phyloP scores from a whole-genome alignment of 2,329 filamentous ascomycete species.

The Botrytis tulipae region DNA sequence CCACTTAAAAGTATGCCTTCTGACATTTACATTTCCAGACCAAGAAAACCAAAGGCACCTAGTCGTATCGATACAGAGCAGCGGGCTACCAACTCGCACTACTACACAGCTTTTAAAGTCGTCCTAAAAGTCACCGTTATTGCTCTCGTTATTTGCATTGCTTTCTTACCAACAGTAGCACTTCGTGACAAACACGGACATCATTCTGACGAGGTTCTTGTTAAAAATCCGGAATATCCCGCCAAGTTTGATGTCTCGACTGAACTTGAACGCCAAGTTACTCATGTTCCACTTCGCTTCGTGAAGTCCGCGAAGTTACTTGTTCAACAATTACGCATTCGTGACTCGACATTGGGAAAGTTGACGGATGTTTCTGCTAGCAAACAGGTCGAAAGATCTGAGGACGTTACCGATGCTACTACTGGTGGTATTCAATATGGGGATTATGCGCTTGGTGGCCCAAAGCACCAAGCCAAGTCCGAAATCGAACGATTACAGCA shows the following conservation, averaged over 20 bases:
- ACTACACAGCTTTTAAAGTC: conserved; percentile 11
- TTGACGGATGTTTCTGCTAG: neutral
- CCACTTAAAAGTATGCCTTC: neutral
- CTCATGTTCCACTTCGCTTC: conserved; percentile 3
- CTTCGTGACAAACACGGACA: neutral
- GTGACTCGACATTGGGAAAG: neutral
- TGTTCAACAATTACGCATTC: conserved; percentile 2
- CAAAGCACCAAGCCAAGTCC: neutral
- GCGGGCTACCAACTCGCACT: neutral
- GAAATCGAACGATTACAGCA: neutral
- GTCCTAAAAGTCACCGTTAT: conserved; percentile 10
- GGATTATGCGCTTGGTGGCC: neutral
- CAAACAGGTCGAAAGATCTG: neutral
- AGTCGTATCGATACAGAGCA: neutral
- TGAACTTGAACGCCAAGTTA: conserved; percentile 3
- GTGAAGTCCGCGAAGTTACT: neutral
- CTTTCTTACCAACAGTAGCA: conserved; percentile 6
- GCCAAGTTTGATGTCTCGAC: neutral
- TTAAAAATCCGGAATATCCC: neutral
- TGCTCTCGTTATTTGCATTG: conserved; percentile 16
- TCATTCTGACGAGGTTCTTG: neutral
- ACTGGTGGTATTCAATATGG: neutral
- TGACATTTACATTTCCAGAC: conserved; percentile 10
- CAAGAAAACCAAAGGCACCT: conserved; percentile 4
- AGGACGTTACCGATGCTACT: neutral